Evolutionary conservation across 2,329 filamentous ascomycete genomes (phyloP).

Genomic region (Stemphylium beticola): DNA sequence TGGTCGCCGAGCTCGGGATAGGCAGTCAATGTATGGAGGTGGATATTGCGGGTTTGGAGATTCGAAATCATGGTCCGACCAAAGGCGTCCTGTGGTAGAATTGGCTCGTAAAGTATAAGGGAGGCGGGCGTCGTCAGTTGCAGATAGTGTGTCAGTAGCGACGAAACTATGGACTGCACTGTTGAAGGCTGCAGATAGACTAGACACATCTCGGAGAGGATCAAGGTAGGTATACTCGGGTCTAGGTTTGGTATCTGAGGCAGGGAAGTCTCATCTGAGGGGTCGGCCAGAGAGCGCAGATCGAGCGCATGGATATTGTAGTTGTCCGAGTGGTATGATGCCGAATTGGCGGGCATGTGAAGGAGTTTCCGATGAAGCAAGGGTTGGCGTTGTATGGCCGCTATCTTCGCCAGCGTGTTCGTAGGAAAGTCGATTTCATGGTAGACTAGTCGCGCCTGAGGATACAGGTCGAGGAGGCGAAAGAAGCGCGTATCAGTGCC

Average conservation of each 20-base stretch:
- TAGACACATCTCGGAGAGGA: conserved; percentile 94
- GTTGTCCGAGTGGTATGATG: conserved; percentile 56
- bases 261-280: conserved; percentile 24
- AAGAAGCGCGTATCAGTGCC: conserved; percentile 93
- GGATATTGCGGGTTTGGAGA: conserved; percentile 79
- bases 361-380: conserved; percentile 38
- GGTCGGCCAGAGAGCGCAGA: conserved; percentile 64
- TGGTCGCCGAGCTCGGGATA: conserved; percentile 76
- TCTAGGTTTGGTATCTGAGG: conserved; percentile 54
- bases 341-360: conserved; percentile 31
- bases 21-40: conserved; percentile 78
- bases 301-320: conserved; percentile 68
- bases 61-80: conserved; percentile 93
- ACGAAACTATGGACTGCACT: conserved; percentile 66
- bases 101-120: conserved; percentile 86
- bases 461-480: conserved; percentile 65
- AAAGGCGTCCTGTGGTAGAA: conserved; percentile 82
- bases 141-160: conserved; percentile 44
- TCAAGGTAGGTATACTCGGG: conserved; percentile 72
- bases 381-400: conserved; percentile 43
- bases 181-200: conserved; percentile 78
- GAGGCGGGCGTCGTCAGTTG: conserved; percentile 58
- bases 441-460: conserved; percentile 66
- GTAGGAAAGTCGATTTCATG: conserved; percentile 90
- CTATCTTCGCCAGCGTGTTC: conserved; percentile 72